Evolutionary conservation across 352 stramenopile genomes (phyloP).

Genomic region (Phytophthora foliorum): DNA sequence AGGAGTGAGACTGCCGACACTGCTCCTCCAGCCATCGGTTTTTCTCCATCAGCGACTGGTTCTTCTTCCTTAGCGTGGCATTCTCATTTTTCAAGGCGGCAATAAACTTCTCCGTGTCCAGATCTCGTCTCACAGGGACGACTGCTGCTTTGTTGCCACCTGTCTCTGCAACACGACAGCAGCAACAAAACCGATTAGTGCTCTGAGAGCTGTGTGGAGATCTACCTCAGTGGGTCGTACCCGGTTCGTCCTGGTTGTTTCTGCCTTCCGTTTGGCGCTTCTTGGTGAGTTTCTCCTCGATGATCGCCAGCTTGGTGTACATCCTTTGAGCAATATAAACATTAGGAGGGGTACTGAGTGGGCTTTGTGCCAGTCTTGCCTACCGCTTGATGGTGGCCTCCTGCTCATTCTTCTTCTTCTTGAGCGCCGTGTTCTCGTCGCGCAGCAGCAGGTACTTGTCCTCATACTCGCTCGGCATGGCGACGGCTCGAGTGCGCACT

Average conservation of each 20-base stretch:
- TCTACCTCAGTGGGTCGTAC: slow-evolving; percentile 19
- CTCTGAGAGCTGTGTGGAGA: neutral
- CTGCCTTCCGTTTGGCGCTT: slow-evolving; percentile 57
- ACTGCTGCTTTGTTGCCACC: slow-evolving; percentile 36
- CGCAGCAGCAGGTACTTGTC: slow-evolving; percentile 87
- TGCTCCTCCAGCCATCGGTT: slow-evolving; percentile 72
- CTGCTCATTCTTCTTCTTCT: slow-evolving; percentile 94
- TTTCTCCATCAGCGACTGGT: slow-evolving; percentile 72
- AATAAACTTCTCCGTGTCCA: slow-evolving; percentile 87
- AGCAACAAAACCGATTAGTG: neutral
- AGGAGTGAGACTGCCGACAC: slow-evolving; percentile 10
- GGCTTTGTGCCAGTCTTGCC: neutral
- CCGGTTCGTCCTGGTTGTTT: slow-evolving; percentile 71
- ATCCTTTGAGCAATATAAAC: slow-evolving; percentile 57
- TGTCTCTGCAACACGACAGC: slow-evolving; percentile 29
- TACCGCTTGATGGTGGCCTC: slow-evolving; percentile 90
- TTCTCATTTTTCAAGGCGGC: slow-evolving; percentile 86
- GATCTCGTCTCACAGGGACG: slow-evolving; percentile 58
- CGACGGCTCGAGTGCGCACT: slow-evolving; percentile 1
- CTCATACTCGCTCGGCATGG: slow-evolving; percentile 77
- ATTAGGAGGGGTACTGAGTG: neutral
- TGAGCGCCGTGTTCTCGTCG: slow-evolving; percentile 88
- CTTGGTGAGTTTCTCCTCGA: slow-evolving; percentile 88
- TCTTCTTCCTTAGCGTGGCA: slow-evolving; percentile 74
- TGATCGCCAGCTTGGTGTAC: slow-evolving; percentile 91